Base-by-base conservation (phyloP, 768 basidiomycete species). In the Collybia mongolica region DNA sequence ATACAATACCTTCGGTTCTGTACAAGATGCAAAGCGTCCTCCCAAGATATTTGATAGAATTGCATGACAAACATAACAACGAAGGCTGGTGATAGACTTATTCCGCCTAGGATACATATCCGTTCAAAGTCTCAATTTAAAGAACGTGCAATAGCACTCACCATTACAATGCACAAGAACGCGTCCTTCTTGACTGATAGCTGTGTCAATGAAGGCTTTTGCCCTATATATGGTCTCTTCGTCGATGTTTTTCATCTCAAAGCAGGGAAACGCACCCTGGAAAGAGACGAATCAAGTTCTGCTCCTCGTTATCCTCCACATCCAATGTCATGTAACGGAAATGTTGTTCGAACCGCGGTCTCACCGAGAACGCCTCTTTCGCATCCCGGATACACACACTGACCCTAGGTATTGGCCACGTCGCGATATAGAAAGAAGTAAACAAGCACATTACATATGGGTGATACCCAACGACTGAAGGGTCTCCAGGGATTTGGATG, bases 61-160 rank as follows among this genome's bases (percentile, higher is more conserved):
- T 90, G 86, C 92, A 94, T 94, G 32, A 90, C 90, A 63, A 90
- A 94, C 89, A 93, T 93, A 46, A 94, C 88, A 19, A 93, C 92
- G 51, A 94, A 93, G 1, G 91, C 81, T 0, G 92, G 92, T 2
- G 90, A 93, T 9, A 93, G 74, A 52, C 86, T 88, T 64, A 94
- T 94, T 3, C 92, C 92, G 35, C 91, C 90, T 93, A 54, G 6
- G 44, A 11, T 6, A n/a, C 45, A 44, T 2, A 1, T 43, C 1
- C 42, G 51, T 26, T 49, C 41, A 28, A 28, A 40, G 44, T 18
- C 42, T 46, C n/a, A 12, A 29, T n/a, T 42, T 37, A 12, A 20
- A 39, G 43, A 37, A 35, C 18, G 49, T 38, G 18, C 5, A 39
- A 20, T 35, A 29, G 19, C 3, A 60, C 80, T 45, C 54, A 87